Base-by-base conservation (phyloP, 148 eudicot species). In the Rhododendron mucronatum region DNA sequence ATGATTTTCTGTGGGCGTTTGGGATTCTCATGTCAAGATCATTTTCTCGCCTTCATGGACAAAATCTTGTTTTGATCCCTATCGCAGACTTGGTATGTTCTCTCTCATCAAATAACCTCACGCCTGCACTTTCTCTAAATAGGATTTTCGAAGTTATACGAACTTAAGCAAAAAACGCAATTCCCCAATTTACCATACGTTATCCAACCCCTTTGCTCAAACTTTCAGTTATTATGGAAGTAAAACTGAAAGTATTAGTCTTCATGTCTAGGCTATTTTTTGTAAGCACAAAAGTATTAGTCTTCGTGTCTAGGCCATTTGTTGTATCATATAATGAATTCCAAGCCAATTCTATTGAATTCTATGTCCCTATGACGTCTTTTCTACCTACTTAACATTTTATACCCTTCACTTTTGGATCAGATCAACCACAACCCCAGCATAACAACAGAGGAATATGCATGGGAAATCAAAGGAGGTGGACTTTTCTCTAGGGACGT, bases 1-100 rank as follows among this genome's bases (percentile, higher is more conserved):
- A 95, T 50, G 98, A 97, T 87, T 97, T 95, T 91, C 84, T 94
- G 21, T 97, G 99, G 99, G 98, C 98, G 45, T 97, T 97, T 87
- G 99, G 98, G 82, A 94, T 95, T 84, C 92, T 95, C 86, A 91
- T 96, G 89, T 97, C 99, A 78, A 92, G 98, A 87, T 98, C 98
- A 77, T 97, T 95, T 86, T 94, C 98, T 65, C 95, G 96, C 48
- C 93, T 95, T 81, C 91, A 95, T 18, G 95, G 94, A 84, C 95
- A 95, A 85, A 95, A 95, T 88, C 96, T 97, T 85, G 96, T 95
- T 59, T 84, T 97, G 37, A 90, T 97, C 88, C 99, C 98, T 37
- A 83, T 93, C 50, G 99, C 98, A 9, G 99, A 97, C 90, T 88
- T 97, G 98, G 99, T 97, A 93, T 84, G 63, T 57, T 63, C 35